Percentiles rank a stretch among this genome's conserved stretches.
Evolutionary conservation across 2,329 filamentous ascomycete species (phyloP).

Genomic region (Sclerotinia spermophila): DNA sequence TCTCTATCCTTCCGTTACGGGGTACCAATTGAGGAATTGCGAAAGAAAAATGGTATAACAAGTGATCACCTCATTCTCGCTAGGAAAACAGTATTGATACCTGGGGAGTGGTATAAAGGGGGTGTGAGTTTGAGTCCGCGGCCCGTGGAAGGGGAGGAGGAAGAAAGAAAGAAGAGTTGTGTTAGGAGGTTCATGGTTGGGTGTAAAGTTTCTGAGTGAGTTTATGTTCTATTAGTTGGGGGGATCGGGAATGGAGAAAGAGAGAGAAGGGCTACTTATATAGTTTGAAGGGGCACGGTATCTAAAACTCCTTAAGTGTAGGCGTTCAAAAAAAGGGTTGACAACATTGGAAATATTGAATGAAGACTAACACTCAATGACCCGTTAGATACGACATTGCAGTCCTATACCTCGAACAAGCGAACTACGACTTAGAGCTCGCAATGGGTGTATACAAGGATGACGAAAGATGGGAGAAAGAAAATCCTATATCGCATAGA

Average conservation of each 20-base stretch:
- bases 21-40: constrained; percentile 60
- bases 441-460: constrained; percentile 63
- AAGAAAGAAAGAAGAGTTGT: constrained; percentile 65
- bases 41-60: constrained; percentile 65
- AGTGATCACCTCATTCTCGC: constrained; percentile 68
- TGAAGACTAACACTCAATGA: constrained; percentile 36
- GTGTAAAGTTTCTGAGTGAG: constrained; percentile 73
- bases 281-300: background rate
- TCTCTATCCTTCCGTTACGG: constrained; percentile 69
- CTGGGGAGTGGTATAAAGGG: constrained; percentile 64
- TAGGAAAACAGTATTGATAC: constrained; percentile 67
- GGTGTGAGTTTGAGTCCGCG: constrained; percentile 65
- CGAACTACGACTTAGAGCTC: constrained; percentile 60
- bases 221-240: constrained; percentile 22
- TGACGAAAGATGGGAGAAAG: constrained; percentile 73
- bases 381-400: constrained; percentile 62
- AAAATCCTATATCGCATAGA: constrained; percentile 55
- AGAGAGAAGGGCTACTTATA: background rate
- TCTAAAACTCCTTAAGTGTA: background rate
- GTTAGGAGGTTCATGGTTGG: constrained; percentile 75
- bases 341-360: background rate
- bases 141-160: constrained; percentile 71
- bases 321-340: background rate
- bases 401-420: constrained; percentile 68
- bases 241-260: background rate